phyloP scores from a whole-genome alignment of 2,329 filamentous ascomycete genomes.

The Fusarium hostae region DNA sequence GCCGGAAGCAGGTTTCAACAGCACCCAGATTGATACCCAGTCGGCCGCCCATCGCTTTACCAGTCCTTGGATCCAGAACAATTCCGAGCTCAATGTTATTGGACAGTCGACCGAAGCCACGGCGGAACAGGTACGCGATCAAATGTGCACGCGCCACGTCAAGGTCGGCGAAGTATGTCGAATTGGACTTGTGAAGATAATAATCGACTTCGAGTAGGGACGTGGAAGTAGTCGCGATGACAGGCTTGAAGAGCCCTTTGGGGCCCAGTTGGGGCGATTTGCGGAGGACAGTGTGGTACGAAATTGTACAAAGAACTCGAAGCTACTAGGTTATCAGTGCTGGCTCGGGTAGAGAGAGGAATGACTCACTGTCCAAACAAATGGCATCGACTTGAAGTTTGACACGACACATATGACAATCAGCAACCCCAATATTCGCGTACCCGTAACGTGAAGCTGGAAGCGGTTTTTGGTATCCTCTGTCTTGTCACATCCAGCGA shows the following conservation, averaged over 20 bases:
- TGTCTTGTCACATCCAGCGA: background rate
- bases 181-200: slow-evolving; percentile 16
- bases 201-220: slow-evolving; percentile 9
- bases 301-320: background rate
- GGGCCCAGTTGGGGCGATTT: background rate
- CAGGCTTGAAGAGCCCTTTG: background rate
- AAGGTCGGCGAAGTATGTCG: slow-evolving; percentile 12
- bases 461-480: background rate
- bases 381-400: background rate
- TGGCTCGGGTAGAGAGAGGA: no score
- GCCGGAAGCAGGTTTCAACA: background rate
- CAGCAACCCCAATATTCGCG: background rate
- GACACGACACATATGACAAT: background rate
- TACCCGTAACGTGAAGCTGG: background rate
- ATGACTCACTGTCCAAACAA: background rate
- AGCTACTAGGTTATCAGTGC: background rate
- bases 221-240: background rate
- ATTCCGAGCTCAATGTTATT: background rate
- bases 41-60: background rate
- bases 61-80: background rate
- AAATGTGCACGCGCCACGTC: slow-evolving; percentile 1
- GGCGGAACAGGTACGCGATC: background rate
- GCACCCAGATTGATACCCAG: background rate
- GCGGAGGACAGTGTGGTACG: background rate
- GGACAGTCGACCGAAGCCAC: background rate